Base-by-base conservation (phyloP, 176 grass and related monocot species). In the Poa annua region DNA sequence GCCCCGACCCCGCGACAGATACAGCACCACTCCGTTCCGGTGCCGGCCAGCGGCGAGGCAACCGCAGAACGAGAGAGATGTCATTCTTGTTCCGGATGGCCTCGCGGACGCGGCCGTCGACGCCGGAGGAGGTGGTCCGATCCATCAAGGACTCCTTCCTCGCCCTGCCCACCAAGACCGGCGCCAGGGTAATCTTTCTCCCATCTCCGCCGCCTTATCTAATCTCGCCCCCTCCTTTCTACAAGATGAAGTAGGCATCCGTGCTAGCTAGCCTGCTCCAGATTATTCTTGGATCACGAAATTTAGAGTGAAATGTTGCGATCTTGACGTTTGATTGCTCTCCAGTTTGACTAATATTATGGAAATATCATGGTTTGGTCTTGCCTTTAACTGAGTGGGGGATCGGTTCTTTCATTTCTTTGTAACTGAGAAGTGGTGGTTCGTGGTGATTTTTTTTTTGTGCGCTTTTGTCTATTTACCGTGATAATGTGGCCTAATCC, bases 61-160 rank as follows among this genome's bases (percentile, higher is more conserved):
- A 61, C 71, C 45, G 49, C 45, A 13, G 74, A 59, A 33, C 56
- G 32, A 60, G 49, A 36, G 73, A 59, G 71, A 92, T 94, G 95
- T 66, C 92, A 56, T 97, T 94, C 90, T 87, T 97, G 71, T 97
- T 92, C 84, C 91, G 89, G 74, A 88, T 89, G 24, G 88, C 94
- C 34, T 84, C 90, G 48, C 79, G 71, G 88, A 84, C 87, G 48
- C 74, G 86, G 48, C 75, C 90, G 54, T 80, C 88, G 66, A 88
- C 86, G 74, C 86, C 90, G 33, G 78, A 70, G 79, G 95, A 93
- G 79, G 79, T 88, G 66, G 95, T 91, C 32, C 84, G 64, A 67
- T 86, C 86, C 77, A 88, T 95, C 80, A 94, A 93, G 88, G 92
- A 95, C 60, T 92, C 91, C 59, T 92, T 98, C 81, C 90, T 95